Conservation (phyloP, 139 green algal species). For the Penium margaritaceum region DNA sequence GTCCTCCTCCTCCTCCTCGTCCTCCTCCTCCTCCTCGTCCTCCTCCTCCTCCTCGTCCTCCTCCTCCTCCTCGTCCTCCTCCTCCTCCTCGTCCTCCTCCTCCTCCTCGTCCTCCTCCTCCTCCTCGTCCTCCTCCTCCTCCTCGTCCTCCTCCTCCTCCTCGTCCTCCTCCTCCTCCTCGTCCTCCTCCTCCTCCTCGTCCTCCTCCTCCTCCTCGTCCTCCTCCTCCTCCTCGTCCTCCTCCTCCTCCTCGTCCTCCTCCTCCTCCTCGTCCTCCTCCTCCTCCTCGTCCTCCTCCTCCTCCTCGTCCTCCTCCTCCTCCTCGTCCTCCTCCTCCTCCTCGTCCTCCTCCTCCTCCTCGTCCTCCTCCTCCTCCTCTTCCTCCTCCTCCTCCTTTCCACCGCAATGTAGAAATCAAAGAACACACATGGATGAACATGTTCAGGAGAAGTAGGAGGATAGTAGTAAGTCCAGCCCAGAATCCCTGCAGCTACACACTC, state of each 20-base stretch:
- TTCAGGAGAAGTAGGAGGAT: too few species aligned
- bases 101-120: too few species aligned
- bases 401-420: too few species aligned
- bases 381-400: slow-evolving; percentile 7
- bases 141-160: neutral
- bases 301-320: neutral
- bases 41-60: neutral
- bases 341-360: slow-evolving; percentile 2
- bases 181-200: slow-evolving; percentile 3
- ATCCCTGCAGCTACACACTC: too few species aligned
- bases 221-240: neutral
- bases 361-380: slow-evolving; percentile 1
- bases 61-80: neutral
- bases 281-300: neutral
- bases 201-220: neutral
- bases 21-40: neutral
- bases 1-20: neutral
- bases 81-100: too few species aligned
- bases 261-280: neutral
- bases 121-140: too few species aligned
- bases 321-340: neutral
- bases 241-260: neutral
- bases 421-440: too few species aligned
- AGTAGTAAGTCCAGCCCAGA: too few species aligned
- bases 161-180: neutral